phyloP scores from a whole-genome alignment of 257 asterid genomes.

The Buddleja alternifolia region DNA sequence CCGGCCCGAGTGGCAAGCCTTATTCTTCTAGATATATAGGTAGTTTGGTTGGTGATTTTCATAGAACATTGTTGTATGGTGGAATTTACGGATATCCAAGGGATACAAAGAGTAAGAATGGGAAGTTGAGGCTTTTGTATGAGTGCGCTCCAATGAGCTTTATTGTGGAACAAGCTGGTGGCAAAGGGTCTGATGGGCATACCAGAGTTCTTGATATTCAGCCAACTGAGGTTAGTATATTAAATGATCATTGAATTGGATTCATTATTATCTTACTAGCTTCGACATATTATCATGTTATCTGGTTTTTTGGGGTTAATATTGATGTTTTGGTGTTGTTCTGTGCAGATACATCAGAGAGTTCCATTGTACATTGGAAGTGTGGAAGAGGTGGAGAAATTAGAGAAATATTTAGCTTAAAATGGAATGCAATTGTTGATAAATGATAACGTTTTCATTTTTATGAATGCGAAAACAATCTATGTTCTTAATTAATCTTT shows the following conservation, averaged over 20 bases:
- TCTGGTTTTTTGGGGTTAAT: not conserved
- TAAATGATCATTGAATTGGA: too few relatives aligned
- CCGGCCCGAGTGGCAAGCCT: conserved; percentile 93
- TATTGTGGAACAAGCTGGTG: conserved; percentile 95
- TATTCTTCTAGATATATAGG: conserved; percentile 90
- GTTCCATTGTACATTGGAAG: conserved; percentile 92
- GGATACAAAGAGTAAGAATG: conserved; percentile 83
- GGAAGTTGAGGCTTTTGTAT: conserved; percentile 87
- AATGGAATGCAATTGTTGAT: conserved; percentile 25
- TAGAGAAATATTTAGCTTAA: conserved; percentile 83
- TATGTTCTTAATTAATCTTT: conserved; percentile 1
- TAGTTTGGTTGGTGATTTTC: conserved; percentile 92
- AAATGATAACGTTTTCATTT: not conserved
- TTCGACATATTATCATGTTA: too few relatives aligned
- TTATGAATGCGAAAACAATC: not conserved
- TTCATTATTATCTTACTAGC: not conserved
- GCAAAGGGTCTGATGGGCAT: conserved; percentile 88
- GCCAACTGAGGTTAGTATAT: conserved; percentile 72
- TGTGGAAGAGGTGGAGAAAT: conserved; percentile 80
- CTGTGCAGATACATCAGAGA: conserved; percentile 77
- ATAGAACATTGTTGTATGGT: conserved; percentile 77
- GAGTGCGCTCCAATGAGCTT: conserved; percentile 99
- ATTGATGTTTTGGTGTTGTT: conserved; percentile 14
- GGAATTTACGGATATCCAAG: conserved; percentile 92
- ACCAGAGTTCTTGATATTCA: conserved; percentile 76